Evolutionary conservation across 257 asterid species (phyloP).

Genomic region (Solanum rostratum): DNA sequence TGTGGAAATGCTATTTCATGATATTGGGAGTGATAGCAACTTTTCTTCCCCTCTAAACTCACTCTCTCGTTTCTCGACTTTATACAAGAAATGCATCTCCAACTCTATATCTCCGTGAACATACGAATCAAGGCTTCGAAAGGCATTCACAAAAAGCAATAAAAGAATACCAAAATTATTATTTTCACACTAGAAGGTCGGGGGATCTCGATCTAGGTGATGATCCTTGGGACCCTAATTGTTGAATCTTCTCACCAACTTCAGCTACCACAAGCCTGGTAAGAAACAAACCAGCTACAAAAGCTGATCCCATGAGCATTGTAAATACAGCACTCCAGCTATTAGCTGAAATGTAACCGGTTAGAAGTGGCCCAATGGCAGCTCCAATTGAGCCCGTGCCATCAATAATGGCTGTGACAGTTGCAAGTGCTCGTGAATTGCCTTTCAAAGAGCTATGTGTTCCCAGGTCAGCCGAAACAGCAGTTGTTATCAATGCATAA

Average conservation of each 20-base stretch:
- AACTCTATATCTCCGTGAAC: neutral
- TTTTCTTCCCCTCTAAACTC: neutral
- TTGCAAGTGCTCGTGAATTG: constrained; percentile 76
- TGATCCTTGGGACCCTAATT: constrained; percentile 15
- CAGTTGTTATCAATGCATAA: constrained; percentile 90
- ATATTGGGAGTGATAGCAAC: neutral
- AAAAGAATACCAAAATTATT: neutral
- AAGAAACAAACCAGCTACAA: constrained; percentile 71
- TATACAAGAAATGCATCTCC: constrained; percentile 1
- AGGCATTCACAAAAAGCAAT: neutral
- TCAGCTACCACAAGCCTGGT: constrained; percentile 80
- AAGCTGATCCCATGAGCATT: constrained; percentile 88
- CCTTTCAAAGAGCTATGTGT: constrained; percentile 90
- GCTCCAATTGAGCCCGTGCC: constrained; percentile 99
- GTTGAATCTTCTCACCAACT: constrained; percentile 59
- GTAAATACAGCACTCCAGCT: constrained; percentile 90
- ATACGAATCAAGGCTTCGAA: neutral
- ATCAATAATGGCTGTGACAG: constrained; percentile 90
- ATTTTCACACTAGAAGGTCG: constrained; percentile 37
- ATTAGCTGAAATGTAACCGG: constrained; percentile 75
- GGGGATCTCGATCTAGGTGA: constrained; percentile 13
- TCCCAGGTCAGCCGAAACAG: constrained; percentile 97
- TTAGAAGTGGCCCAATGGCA: constrained; percentile 82
- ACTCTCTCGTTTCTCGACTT: neutral
- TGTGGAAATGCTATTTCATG: neutral